These are phyloP conservation scores for Aspergillus luchuensis DNA, from an alignment of 2,329 filamentous ascomycete species.

Conservation along the genomic window DNA sequence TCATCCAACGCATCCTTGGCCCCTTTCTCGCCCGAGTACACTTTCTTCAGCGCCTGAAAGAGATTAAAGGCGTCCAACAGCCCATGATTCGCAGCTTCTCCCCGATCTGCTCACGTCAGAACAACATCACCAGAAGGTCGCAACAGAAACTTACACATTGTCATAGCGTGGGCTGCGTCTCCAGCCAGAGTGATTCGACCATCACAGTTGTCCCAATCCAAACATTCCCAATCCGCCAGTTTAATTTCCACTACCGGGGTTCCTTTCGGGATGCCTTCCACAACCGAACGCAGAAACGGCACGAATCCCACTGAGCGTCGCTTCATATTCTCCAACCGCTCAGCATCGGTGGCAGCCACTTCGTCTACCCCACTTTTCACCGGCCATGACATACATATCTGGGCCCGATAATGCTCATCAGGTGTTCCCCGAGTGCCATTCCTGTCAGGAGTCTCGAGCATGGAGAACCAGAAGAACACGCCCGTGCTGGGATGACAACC, in stretches of 20 bases:
- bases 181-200: conserved; percentile 35
- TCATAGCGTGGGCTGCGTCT: conserved; percentile 38
- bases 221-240: conserved; percentile 32
- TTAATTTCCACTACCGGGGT: conserved; percentile 32
- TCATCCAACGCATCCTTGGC: conserved; percentile 22
- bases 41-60: conserved; percentile 18
- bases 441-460: conserved; percentile 46
- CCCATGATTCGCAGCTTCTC: conserved; percentile 39
- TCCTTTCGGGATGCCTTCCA: conserved; percentile 29
- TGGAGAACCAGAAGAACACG: conserved; percentile 33
- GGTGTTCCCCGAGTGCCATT: conserved; percentile 39
- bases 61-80: conserved; percentile 31
- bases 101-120: conserved; percentile 25
- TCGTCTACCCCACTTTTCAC: conserved; percentile 35
- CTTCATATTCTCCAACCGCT: conserved; percentile 47
- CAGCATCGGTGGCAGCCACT: conserved; percentile 36
- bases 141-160: conserved; percentile 29
- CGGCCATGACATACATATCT: conserved; percentile 54
- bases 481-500: conserved; percentile 29
- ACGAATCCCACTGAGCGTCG: conserved; percentile 27
- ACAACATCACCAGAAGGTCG: background rate
- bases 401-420: conserved; percentile 43
- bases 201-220: conserved; percentile 33
- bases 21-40: conserved; percentile 13
- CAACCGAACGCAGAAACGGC: conserved; percentile 23